These are phyloP conservation scores for Sporisorium scitamineum DNA, from an alignment of 1,284 basidiomycete genomes.

Conservation along the genomic window DNA sequence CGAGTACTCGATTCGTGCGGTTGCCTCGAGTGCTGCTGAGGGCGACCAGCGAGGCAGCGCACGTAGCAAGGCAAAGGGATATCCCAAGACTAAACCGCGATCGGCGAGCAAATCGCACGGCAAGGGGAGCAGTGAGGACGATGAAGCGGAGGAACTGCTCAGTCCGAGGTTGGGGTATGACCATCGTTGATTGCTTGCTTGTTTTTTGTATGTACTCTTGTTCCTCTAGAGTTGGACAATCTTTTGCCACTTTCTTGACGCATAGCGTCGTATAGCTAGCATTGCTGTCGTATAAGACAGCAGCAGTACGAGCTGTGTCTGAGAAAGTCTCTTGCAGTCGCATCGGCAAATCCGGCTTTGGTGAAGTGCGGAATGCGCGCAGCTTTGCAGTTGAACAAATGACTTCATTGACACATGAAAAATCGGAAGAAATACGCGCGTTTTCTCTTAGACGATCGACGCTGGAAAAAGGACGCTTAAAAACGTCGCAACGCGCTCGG, in stretches of 20 bases:
- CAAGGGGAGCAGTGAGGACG: conserved; percentile 30
- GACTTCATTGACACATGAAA: not conserved
- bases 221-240: conserved; percentile 12
- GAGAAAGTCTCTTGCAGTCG: not conserved
- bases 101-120: conserved; percentile 14
- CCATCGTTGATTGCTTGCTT: not conserved
- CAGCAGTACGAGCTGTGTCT: not conserved
- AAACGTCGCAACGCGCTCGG: not conserved
- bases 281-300: not conserved
- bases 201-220: not conserved
- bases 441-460: conserved; percentile 26
- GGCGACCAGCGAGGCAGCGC: conserved; percentile 9
- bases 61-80: conserved; percentile 24
- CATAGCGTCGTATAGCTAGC: too few species aligned
- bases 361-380: not conserved
- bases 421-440: not conserved
- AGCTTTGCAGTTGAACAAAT: not conserved
- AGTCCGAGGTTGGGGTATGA: conserved; percentile 38
- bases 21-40: conserved; percentile 11
- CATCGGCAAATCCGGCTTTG: too few species aligned
- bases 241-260: conserved; percentile 7
- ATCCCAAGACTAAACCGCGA: conserved; percentile 41
- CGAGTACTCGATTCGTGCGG: conserved; percentile 39
- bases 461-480: conserved; percentile 27
- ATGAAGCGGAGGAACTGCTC: conserved; percentile 44